Conservation (phyloP, 2,329 filamentous ascomycete species). For the Colletotrichum cuscutae region DNA sequence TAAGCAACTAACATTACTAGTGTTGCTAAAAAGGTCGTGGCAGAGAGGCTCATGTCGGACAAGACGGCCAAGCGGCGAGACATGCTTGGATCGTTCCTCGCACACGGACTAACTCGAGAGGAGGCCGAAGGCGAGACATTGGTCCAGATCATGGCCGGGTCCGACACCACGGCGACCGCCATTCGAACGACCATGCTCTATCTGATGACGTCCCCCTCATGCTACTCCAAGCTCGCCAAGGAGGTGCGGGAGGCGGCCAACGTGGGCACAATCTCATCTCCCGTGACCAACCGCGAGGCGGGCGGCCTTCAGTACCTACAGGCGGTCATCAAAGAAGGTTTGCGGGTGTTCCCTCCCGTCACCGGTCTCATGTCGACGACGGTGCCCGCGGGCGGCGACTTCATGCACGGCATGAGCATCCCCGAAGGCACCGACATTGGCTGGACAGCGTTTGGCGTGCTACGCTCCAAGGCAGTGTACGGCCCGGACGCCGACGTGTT, state of each 20-base stretch:
- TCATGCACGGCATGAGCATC: constrained; percentile 51
- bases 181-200: constrained; percentile 61
- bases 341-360: constrained; percentile 58
- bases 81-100: constrained; percentile 55
- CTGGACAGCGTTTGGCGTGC: constrained; percentile 52
- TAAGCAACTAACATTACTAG: constrained; percentile 8
- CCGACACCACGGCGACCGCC: constrained; percentile 48
- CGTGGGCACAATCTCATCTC: constrained; percentile 40
- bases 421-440: constrained; percentile 59
- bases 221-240: constrained; percentile 55
- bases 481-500: constrained; percentile 54
- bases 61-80: constrained; percentile 41
- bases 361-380: constrained; percentile 47
- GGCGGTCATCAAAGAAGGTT: constrained; percentile 59
- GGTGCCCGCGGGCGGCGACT: constrained; percentile 50
- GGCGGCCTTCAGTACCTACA: constrained; percentile 57
- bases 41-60: constrained; percentile 36
- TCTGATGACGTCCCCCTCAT: constrained; percentile 59
- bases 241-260: constrained; percentile 55
- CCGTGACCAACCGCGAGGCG: constrained; percentile 48
- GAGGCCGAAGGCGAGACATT: constrained; percentile 45
- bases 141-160: constrained; percentile 48
- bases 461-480: constrained; percentile 48
- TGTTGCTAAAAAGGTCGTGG: constrained; percentile 39
- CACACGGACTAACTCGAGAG: constrained; percentile 46